Evolutionary conservation across 2,329 filamentous ascomycete genomes (phyloP), one percentile per base, ranked within the genome.

Genomic region (Venturia pyrina): DNA sequence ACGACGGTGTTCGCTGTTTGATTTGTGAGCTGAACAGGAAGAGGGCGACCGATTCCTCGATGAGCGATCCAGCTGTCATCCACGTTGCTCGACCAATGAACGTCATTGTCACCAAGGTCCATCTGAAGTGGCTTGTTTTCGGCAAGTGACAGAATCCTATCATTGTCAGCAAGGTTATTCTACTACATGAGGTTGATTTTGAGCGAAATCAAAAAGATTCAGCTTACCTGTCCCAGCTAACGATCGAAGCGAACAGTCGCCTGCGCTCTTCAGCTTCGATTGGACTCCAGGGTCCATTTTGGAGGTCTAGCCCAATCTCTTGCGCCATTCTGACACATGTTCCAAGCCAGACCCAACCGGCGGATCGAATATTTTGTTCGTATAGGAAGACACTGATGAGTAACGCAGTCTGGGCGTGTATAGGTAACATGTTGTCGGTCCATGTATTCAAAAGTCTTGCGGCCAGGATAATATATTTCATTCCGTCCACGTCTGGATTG

Each of bases 241-340:
- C 98, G 66, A 96, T 85, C 17, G 90, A 87, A 92, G 95, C 99
- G 93, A 93, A 99, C 2, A 95, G 85, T 65, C 93, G 84, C 68
- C 90, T 86, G 65, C 93, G 86, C 86, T 93, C 92, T 76, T 98
- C 93, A 13, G 85, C 85, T 71, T 96, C 92, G 17, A 96, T 80
- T 0, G 87, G 82, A 1, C 89, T 83, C 82, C 88, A 91, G 0
- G 87, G 83, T 0, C 88, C 88, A 1, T 85, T 85, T 71, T 96
- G 90, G 7, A 85, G 80, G 71, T 97, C 88, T 11, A 98, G 80
- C 0, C 90, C 90, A 59, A 97, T 81, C 69, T 95, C 90, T 73
- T 98, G 93, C 0, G 89, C 89, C 64, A 89, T 87, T 62, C 90
- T 84, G 28, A 96, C 87, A 0, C 92, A 89, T 44, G 83, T 87